Evolutionary conservation across 495 filamentous ascomycete genomes (phyloP).

Genomic region (Annulohypoxylon moriforme): DNA sequence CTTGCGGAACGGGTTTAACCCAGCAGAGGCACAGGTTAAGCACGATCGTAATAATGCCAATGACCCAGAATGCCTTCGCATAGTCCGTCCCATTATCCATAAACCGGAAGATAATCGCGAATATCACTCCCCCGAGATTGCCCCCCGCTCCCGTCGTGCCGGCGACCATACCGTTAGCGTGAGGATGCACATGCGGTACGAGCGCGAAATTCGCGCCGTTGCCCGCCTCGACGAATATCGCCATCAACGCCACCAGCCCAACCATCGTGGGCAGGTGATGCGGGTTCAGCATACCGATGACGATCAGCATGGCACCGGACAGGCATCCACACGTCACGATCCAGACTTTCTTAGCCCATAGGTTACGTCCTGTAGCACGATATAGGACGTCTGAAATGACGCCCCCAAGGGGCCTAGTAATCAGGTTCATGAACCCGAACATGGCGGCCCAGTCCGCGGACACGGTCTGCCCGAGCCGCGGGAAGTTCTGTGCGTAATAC

Average conservation of each 20-base stretch:
- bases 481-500: conserved; percentile 85
- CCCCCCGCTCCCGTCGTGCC: conserved; percentile 82
- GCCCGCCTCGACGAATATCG: conserved; percentile 83
- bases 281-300: conserved; percentile 75
- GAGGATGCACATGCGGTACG: conserved; percentile 85
- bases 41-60: conserved; percentile 77
- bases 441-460: conserved; percentile 85
- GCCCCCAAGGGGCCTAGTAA: conserved; percentile 80
- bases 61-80: conserved; percentile 79
- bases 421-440: conserved; percentile 88
- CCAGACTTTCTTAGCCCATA: conserved; percentile 83
- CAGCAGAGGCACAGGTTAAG: conserved; percentile 75
- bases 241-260: conserved; percentile 76
- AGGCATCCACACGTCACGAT: conserved; percentile 70
- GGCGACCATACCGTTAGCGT: conserved; percentile 73
- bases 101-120: conserved; percentile 88
- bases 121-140: conserved; percentile 87
- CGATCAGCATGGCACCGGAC: conserved; percentile 74
- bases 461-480: conserved; percentile 74
- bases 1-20: conserved; percentile 77
- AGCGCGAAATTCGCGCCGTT: conserved; percentile 90
- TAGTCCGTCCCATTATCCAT: conserved; percentile 69
- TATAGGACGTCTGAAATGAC: conserved; percentile 80
- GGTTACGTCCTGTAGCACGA: conserved; percentile 60
- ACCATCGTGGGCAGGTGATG: conserved; percentile 73